Evolutionary conservation across 768 basidiomycete genomes (phyloP).

Genomic region (Boletus eberwhitei): DNA sequence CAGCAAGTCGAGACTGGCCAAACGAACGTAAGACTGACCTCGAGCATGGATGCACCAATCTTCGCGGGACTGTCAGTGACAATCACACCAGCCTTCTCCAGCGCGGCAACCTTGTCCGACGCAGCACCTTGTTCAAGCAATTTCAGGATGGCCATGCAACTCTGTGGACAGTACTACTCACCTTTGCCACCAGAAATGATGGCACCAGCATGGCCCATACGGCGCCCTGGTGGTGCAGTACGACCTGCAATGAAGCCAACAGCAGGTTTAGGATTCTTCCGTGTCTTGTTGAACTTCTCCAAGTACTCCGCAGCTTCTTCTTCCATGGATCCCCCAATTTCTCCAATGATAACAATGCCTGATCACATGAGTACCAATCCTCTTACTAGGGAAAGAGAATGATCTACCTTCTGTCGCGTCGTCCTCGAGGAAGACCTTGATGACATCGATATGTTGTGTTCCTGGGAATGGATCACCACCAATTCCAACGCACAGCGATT

Average conservation of each 20-base stretch:
- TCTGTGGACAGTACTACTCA: conserved; percentile 23
- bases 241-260: conserved; percentile 98
- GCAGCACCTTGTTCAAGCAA: conserved; percentile 63
- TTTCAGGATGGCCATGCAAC: neutral
- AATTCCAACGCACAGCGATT: conserved; percentile 94
- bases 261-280: conserved; percentile 85
- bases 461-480: conserved; percentile 98
- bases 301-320: conserved; percentile 98
- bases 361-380: conserved; percentile 4
- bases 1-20: conserved; percentile 1
- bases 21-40: conserved; percentile 47
- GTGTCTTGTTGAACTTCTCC: conserved; percentile 87
- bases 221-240: conserved; percentile 94
- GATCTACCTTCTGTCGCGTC: conserved; percentile 83
- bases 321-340: conserved; percentile 99
- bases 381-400: neutral
- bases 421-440: conserved; percentile 95
- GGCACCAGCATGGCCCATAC: conserved; percentile 98
- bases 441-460: conserved; percentile 91
- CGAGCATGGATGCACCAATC: conserved; percentile 86
- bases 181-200: conserved; percentile 99
- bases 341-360: conserved; percentile 98
- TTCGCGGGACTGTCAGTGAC: conserved; percentile 95
- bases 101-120: conserved; percentile 86
- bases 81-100: conserved; percentile 88